Base-by-base conservation (phyloP, 345 rosid genomes). In the Iberis pinnata region DNA sequence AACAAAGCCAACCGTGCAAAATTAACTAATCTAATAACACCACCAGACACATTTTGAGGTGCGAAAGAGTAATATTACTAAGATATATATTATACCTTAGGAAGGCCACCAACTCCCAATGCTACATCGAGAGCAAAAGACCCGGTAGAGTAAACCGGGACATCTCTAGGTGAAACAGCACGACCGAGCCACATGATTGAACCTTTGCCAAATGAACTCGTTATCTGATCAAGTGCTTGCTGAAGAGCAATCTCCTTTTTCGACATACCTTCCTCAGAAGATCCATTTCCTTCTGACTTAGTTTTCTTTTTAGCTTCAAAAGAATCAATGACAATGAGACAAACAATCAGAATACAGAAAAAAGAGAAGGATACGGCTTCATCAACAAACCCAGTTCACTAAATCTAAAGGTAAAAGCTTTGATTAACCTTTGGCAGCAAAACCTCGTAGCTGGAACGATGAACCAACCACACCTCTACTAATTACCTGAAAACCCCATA, bases 181-280 rank as follows among this genome's bases (percentile, higher is more conserved):
- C 85, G 80, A 47, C 95, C 97, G 13, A 86, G 84, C 88, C 94
- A 92, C 95, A 88, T 88, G 10, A 88, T 83, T 1, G 97, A 72
- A 3, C 97, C 99, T 74, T 88, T 88, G 29, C 97, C 97, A 63
- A 78, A 88, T 2, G 86, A 48, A 26, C 74, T 76, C 1, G 90
- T 86, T 13, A 93, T 88, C 70, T 88, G 95, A 70, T 86, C 95
- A 59, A 93, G 55, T 15, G 97, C 99, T 47, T 80, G 89, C 46
- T 93, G 79, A 12, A 93, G 65, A 12, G 97, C 95, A 68, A 88
- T 47, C 53, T 88, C 97, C 69, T 82, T 93, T 72, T 80, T 78
- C 2, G 97, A 76, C 92, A 82, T 18, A 54, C 72, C 80, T 43
- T 88, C 99, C 6, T 73, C 97, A 32, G 63, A 33, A 4, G 87